These are phyloP conservation scores for Globisporangium solare DNA, from an alignment of 352 stramenopile genomes.

Conservation along the genomic window DNA sequence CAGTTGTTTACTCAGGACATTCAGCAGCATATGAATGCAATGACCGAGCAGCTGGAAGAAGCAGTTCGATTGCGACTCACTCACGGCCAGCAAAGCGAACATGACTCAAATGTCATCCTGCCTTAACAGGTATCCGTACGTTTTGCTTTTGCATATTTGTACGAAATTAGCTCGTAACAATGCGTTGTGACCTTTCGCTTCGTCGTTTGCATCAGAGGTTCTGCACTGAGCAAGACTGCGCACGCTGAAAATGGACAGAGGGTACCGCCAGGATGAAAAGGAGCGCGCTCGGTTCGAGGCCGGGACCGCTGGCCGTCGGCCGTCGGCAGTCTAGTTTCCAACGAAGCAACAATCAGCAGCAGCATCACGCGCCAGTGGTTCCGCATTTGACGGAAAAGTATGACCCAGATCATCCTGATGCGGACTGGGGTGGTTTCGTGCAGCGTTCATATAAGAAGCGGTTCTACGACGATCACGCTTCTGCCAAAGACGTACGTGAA, in stretches of 20 bases:
- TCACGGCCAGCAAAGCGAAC: not conserved
- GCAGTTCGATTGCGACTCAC: not conserved
- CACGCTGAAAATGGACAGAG: conserved; percentile 32
- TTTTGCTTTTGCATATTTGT: conserved; percentile 2
- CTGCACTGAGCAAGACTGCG: not conserved
- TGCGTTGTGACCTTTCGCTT: too few relatives aligned
- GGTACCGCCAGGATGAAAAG: conserved; percentile 32
- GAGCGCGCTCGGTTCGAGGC: conserved; percentile 30
- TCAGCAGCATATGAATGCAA: conserved; percentile 41
- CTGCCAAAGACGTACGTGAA: conserved; percentile 35
- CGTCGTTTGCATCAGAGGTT: too few relatives aligned
- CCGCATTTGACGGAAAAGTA: conserved; percentile 63
- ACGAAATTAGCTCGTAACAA: too few relatives aligned
- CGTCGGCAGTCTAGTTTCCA: conserved; percentile 3
- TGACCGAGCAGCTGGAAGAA: conserved; percentile 48
- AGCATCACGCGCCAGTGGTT: conserved; percentile 17
- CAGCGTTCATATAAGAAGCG: conserved; percentile 68
- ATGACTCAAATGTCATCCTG: not conserved
- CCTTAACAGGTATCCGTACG: not conserved
- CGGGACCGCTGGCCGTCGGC: conserved; percentile 7
- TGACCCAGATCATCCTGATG: conserved; percentile 65
- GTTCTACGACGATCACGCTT: conserved; percentile 34
- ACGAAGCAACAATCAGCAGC: conserved; percentile 11
- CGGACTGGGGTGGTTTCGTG: conserved; percentile 70
- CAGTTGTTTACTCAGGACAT: conserved; percentile 49